A percentile compares a stretch with the other conserved stretches of the same genome.
Conservation (phyloP, 768 basidiomycete species). For the Hortiboletus campestris region DNA sequence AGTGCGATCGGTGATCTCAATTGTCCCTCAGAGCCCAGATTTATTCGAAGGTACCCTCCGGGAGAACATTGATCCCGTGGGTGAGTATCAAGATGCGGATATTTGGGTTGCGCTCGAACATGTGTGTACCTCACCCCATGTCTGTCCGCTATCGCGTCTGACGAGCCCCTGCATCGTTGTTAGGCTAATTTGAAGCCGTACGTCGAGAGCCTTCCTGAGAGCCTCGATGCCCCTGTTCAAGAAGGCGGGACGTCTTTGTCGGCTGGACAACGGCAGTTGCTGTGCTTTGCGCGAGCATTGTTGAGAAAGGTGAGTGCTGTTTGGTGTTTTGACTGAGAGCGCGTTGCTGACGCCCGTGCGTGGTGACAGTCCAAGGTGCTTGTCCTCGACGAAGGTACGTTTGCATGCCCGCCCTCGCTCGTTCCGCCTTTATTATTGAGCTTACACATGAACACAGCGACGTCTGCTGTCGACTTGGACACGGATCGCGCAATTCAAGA, state of each 20-base stretch:
- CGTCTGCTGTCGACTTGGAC: constrained; percentile 87
- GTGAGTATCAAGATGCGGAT: constrained; percentile 67
- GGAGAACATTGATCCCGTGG: constrained; percentile 88
- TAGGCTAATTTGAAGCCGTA: constrained; percentile 70
- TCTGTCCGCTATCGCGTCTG: not conserved
- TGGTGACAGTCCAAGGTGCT: constrained; percentile 69
- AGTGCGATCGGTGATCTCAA: constrained; percentile 77
- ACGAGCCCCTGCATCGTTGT: not conserved
- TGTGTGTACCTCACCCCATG: constrained; percentile 20
- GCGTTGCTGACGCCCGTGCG: not conserved
- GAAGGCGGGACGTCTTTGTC: constrained; percentile 84
- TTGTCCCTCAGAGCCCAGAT: constrained; percentile 80
- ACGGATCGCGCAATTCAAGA: constrained; percentile 88
- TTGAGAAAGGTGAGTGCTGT: constrained; percentile 56
- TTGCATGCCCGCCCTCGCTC: not conserved
- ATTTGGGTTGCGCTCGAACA: constrained; percentile 88
- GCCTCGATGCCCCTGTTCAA: constrained; percentile 68
- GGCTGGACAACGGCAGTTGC: constrained; percentile 80
- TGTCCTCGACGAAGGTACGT: constrained; percentile 85
- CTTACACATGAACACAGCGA: constrained; percentile 65
- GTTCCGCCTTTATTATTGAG: not conserved
- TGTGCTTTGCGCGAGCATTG: constrained; percentile 87
- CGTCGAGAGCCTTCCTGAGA: constrained; percentile 60
- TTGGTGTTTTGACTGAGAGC: not conserved
- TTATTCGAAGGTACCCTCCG: constrained; percentile 72